Conservation (phyloP, 768 basidiomycete species). For the Mrakia blollopis region DNA sequence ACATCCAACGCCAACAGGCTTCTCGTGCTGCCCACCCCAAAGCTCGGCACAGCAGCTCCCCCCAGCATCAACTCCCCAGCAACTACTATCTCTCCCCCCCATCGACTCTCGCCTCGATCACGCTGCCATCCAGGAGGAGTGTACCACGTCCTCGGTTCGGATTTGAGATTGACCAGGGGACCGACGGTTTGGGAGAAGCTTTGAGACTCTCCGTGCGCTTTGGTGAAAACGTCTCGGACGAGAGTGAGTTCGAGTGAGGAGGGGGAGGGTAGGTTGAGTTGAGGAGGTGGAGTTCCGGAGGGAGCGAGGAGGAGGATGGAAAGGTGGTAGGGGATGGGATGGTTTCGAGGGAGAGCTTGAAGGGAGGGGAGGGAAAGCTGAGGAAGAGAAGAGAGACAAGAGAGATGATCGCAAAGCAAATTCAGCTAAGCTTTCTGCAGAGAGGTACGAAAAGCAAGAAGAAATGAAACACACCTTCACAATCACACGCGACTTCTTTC, state of each 20-base stretch:
- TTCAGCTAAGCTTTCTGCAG: no score
- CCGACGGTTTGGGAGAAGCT: neutral
- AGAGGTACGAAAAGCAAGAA: no score
- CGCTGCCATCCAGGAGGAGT: neutral
- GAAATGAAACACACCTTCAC: neutral
- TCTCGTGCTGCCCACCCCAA: neutral
- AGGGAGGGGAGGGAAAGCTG: neutral
- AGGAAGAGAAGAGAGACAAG: neutral
- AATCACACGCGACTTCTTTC: neutral
- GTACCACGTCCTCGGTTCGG: neutral
- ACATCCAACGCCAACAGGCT: neutral
- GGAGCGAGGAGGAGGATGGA: conserved; percentile 7
- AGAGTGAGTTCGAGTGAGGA: neutral
- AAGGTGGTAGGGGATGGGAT: conserved; percentile 2
- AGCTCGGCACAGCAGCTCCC: conserved; percentile 4
- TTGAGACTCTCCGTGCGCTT: neutral
- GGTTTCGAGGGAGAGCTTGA: neutral
- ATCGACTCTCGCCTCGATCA: neutral
- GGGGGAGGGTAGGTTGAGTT: neutral
- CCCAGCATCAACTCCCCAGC: neutral
- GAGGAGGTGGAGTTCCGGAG: neutral
- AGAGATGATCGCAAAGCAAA: no score
- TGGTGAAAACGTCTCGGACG: neutral
- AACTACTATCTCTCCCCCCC: neutral
- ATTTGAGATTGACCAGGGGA: neutral